Conservation (phyloP, 441 rosid species). For the Manihot esculenta region DNA sequence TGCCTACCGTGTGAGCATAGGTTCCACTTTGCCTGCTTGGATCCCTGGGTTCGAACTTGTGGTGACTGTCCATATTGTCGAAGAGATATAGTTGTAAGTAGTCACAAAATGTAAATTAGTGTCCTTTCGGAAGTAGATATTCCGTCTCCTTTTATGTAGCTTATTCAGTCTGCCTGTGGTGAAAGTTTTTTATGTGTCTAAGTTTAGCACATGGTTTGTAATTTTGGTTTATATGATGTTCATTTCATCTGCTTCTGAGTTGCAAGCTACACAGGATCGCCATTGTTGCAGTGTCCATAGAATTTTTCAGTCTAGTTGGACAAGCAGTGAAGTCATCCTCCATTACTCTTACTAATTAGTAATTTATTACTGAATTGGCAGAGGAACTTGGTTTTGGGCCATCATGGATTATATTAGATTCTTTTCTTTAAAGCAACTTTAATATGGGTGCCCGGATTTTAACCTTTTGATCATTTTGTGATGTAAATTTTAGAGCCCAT, state of each 20-base stretch:
- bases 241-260: not conserved
- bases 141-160: not conserved
- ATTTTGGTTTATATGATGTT: not conserved
- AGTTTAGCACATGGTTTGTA: not conserved
- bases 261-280: not conserved
- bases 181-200: conserved; percentile 1
- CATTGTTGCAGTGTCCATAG: no score
- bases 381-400: no score
- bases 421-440: no score
- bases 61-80: conserved; percentile 97
- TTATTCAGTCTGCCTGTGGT: not conserved
- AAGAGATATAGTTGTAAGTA: conserved; percentile 41
- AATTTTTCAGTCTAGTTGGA: no score
- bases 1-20: conserved; percentile 63
- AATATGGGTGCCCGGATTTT: no score
- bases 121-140: not conserved
- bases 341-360: no score
- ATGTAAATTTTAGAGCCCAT: no score
- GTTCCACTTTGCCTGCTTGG: conserved; percentile 74
- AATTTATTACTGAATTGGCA: no score
- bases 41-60: conserved; percentile 82
- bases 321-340: no score
- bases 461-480: no score
- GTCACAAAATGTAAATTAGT: not conserved
- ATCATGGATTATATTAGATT: no score